Conservation (phyloP, 2,329 filamentous ascomycete genomes). For the Aspergillus fijiensis region DNA sequence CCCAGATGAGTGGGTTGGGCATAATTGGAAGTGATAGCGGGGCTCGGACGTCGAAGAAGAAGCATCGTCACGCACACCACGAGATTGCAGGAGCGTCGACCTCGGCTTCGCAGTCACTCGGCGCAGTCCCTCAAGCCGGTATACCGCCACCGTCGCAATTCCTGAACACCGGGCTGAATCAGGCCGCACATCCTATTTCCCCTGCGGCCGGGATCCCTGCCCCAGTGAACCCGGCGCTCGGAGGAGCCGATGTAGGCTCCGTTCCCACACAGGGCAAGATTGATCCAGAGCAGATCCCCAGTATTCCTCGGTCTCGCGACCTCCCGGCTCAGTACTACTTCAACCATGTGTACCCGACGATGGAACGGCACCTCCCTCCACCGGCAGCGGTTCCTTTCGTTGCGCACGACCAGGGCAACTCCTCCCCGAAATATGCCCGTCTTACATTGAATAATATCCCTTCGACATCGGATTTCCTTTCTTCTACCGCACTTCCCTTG, state of each 20-base stretch:
- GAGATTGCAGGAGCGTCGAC: conserved; percentile 69
- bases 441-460: conserved; percentile 94
- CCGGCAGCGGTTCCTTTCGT: conserved; percentile 86
- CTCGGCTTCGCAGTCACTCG: conserved; percentile 59
- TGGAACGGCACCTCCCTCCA: conserved; percentile 89
- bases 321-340: conserved; percentile 79
- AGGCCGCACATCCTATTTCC: conserved; percentile 31
- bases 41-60: conserved; percentile 68
- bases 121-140: conserved; percentile 45
- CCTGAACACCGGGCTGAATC: conserved; percentile 56
- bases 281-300: conserved; percentile 89
- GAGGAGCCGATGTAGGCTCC: conserved; percentile 52
- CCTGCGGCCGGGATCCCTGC: conserved; percentile 30
- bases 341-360: conserved; percentile 86
- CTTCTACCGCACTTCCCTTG: conserved; percentile 77
- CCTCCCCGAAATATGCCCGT: conserved; percentile 89
- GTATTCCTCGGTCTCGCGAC: conserved; percentile 83
- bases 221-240: conserved; percentile 50
- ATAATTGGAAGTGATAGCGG: conserved; percentile 55
- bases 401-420: conserved; percentile 93
- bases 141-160: conserved; percentile 58
- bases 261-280: conserved; percentile 71
- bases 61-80: conserved; percentile 91
- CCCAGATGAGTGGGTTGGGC: conserved; percentile 76
- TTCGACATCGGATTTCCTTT: conserved; percentile 73